Base-by-base conservation (phyloP, 768 basidiomycete species). In the Dioszegia hungarica region DNA sequence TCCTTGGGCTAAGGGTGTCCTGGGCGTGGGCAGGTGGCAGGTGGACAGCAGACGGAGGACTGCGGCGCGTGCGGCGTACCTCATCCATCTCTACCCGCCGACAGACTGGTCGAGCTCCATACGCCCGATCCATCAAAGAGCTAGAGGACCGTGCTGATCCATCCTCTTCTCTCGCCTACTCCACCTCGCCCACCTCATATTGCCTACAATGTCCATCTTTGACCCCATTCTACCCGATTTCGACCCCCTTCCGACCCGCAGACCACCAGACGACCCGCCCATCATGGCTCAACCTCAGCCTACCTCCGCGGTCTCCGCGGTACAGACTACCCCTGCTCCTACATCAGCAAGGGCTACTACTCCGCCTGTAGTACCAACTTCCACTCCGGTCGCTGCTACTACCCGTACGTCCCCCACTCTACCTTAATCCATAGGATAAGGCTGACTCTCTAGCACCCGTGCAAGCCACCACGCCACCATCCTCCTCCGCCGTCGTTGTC, bases 231-330 rank as follows among this genome's bases (percentile, higher is more conserved):
- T 43, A 29, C 52, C 52, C 20, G 39, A 12, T 11, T 19, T 54
- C 22, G 52, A 54, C n/a, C 40, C 50, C 6, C 3, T 31, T 25
- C 39, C 17, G 52, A 54, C 22, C 40, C 52, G 19, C 25, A 52
- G n/a, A n/a, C n/a, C n/a, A 25, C 50, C 50, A 40, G 36, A 27
- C 3, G 22, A 22, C 11, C 17, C 38, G n/a, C 6, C 27, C 25
- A 52, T 17, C 25, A 52, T 43, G 40, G 40, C 34, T n/a, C 29
- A 17, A 49, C 29, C 47, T 14, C 27, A 29, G n/a, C 29, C 47
- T 34, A 49, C 47, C n/a, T 19, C 47, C 19, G 14, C 47, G 28
- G 17, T 22, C 14, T 12, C 47, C 8, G 47, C 24, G 19, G 34
- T 29, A 29, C 10, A 8, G 28, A 24, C 47, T 3, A 49, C 47